phyloP scores from a whole-genome alignment of 176 grass and related monocot species.

The Rhynchospora breviuscula region DNA sequence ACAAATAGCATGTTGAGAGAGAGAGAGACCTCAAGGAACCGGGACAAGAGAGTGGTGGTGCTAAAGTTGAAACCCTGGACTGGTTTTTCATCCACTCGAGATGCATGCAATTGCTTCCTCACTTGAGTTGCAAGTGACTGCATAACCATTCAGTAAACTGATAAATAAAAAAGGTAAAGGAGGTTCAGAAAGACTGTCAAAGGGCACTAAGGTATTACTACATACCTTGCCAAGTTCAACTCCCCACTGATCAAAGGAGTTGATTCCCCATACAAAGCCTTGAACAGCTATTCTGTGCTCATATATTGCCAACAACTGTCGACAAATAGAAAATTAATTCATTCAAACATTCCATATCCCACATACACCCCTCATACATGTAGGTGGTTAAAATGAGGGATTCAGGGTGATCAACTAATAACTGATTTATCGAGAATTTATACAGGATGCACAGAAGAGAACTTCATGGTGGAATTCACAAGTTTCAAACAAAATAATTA shows the following conservation, averaged over 20 bases:
- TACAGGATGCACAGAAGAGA: background rate
- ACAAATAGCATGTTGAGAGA: background rate
- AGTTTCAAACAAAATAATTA: background rate
- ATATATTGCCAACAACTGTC: slow-evolving; percentile 88
- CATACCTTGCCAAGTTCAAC: slow-evolving; percentile 94
- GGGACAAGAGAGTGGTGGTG: slow-evolving; percentile 41
- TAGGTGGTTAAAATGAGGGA: background rate
- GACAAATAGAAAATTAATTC: background rate
- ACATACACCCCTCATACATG: background rate
- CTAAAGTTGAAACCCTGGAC: slow-evolving; percentile 58
- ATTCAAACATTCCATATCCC: background rate
- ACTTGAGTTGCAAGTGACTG: slow-evolving; percentile 89
- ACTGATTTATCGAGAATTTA: slow-evolving; percentile 1
- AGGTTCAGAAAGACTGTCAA: background rate
- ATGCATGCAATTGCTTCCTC: slow-evolving; percentile 58
- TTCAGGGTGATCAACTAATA: background rate
- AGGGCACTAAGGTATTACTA: background rate
- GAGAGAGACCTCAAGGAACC: slow-evolving; percentile 37
- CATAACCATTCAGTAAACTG: slow-evolving; percentile 12
- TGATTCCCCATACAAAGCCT: slow-evolving; percentile 96
- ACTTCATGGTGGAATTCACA: background rate
- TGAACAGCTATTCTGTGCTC: slow-evolving; percentile 86
- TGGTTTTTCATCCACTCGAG: slow-evolving; percentile 46
- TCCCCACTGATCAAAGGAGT: slow-evolving; percentile 98
- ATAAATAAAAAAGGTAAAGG: background rate